These are phyloP conservation scores for Hydrangea macrophylla DNA, from an alignment of 148 eudicot genomes.

Conservation along the genomic window DNA sequence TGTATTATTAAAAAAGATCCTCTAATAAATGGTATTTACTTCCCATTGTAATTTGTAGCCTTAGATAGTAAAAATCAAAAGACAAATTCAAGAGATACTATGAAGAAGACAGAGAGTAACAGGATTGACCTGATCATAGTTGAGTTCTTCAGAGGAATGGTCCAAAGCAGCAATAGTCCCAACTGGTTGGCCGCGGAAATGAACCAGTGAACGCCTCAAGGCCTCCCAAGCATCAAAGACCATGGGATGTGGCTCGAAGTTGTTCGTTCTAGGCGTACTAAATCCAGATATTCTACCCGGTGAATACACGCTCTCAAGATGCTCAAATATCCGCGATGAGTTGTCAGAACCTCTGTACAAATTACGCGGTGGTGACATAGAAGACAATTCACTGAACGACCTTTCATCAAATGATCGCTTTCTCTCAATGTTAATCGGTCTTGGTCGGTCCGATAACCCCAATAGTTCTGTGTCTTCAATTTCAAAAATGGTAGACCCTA, in stretches of 20 bases:
- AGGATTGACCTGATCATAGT: slow-evolving; percentile 72
- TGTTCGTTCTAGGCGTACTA: slow-evolving; percentile 52
- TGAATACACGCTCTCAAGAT: slow-evolving; percentile 51
- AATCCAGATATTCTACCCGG: slow-evolving; percentile 60
- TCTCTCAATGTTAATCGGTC: slow-evolving; percentile 60
- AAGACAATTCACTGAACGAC: slow-evolving; percentile 68
- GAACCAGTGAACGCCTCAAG: slow-evolving; percentile 63
- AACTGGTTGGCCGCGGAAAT: slow-evolving; percentile 65
- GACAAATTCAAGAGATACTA: neutral
- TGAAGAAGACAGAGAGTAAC: neutral
- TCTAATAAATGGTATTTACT: neutral
- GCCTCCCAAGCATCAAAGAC: slow-evolving; percentile 82
- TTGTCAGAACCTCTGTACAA: slow-evolving; percentile 22
- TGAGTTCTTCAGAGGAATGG: slow-evolving; percentile 60
- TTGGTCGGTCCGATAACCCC: slow-evolving; percentile 49
- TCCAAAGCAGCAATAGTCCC: slow-evolving; percentile 87
- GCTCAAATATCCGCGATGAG: slow-evolving; percentile 50
- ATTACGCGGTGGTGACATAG: slow-evolving; percentile 60
- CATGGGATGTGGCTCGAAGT: slow-evolving; percentile 65
- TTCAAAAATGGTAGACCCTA: slow-evolving; percentile 44
- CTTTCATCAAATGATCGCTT: slow-evolving; percentile 30
- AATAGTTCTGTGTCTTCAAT: slow-evolving; percentile 60
- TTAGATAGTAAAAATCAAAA: neutral
- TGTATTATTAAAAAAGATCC: no score
- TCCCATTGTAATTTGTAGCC: neutral